Evolutionary conservation across 129 eudicot genomes (phyloP).

Genomic region (Artemisia annua): DNA sequence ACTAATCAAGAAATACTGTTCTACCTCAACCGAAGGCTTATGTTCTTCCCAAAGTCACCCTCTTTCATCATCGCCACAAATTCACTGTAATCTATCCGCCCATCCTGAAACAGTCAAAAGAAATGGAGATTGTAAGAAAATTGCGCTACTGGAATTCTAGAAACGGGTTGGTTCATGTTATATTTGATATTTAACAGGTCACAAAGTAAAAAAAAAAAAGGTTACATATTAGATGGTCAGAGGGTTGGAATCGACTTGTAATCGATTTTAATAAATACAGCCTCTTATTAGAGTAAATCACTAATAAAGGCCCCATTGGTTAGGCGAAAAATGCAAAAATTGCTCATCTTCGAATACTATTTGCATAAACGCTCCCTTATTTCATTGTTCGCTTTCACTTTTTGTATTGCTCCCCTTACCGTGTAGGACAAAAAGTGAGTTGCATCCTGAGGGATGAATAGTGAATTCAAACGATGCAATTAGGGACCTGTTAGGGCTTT

Average conservation of each 20-base stretch:
- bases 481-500: too few species aligned
- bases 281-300: not conserved
- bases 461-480: too few species aligned
- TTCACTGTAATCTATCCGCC: slow-evolving; percentile 81
- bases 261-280: not conserved
- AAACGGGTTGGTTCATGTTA: not conserved
- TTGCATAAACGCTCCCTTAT: too few species aligned
- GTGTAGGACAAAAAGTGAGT: too few species aligned
- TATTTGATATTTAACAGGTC: not conserved
- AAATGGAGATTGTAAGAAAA: not conserved
- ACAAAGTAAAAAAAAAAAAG: not conserved
- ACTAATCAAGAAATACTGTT: slow-evolving; percentile 29
- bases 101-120: slow-evolving; percentile 58
- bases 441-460: too few species aligned
- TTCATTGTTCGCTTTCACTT: too few species aligned
- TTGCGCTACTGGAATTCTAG: not conserved
- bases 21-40: slow-evolving; percentile 37
- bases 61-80: slow-evolving; percentile 97
- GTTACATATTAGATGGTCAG: not conserved
- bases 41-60: slow-evolving; percentile 50
- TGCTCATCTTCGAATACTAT: too few species aligned
- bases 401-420: too few species aligned
- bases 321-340: too few species aligned
- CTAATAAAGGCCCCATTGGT: too few species aligned
- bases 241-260: not conserved